A percentile compares a stretch with the other conserved stretches of the same genome.
These are phyloP conservation scores for Polygonum aviculare DNA, from an alignment of 148 eudicot species.

Conservation along the genomic window DNA sequence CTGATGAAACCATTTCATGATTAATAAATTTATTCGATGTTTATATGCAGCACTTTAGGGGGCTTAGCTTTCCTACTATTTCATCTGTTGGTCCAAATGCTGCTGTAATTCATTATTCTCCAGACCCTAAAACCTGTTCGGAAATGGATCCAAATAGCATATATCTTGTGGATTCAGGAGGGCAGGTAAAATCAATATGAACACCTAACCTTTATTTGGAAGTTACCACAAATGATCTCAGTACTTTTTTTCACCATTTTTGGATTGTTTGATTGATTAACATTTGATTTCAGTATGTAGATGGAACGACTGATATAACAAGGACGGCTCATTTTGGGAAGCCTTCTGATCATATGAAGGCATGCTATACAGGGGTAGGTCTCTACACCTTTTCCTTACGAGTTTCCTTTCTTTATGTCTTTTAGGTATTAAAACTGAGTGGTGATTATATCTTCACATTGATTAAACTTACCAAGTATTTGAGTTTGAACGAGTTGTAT, in stretches of 20 bases:
- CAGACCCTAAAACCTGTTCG: slow-evolving; percentile 72
- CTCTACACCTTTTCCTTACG: slow-evolving; percentile 1
- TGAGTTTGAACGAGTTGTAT: not conserved
- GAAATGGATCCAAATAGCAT: slow-evolving; percentile 83
- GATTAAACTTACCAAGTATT: not conserved
- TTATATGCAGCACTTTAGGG: slow-evolving; percentile 67
- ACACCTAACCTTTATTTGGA: slow-evolving; percentile 2
- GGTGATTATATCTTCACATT: not conserved
- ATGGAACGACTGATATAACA: slow-evolving; percentile 97
- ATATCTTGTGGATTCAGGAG: slow-evolving; percentile 90
- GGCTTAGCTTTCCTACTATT: slow-evolving; percentile 91
- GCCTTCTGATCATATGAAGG: slow-evolving; percentile 88
- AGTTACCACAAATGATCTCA: not conserved
- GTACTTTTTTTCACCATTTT: not conserved
- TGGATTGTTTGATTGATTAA: not conserved
- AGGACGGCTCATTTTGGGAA: slow-evolving; percentile 93
- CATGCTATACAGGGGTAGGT: slow-evolving; percentile 90
- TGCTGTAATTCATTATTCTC: slow-evolving; percentile 79
- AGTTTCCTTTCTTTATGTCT: not conserved
- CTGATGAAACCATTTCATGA: not conserved
- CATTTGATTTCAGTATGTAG: slow-evolving; percentile 47
- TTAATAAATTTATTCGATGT: not conserved
- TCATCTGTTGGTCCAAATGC: slow-evolving; percentile 96
- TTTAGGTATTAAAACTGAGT: not conserved
- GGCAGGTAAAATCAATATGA: slow-evolving; percentile 53